phyloP scores from a whole-genome alignment of 2,329 filamentous ascomycete genomes.

The Rhynchosporium secalis region DNA sequence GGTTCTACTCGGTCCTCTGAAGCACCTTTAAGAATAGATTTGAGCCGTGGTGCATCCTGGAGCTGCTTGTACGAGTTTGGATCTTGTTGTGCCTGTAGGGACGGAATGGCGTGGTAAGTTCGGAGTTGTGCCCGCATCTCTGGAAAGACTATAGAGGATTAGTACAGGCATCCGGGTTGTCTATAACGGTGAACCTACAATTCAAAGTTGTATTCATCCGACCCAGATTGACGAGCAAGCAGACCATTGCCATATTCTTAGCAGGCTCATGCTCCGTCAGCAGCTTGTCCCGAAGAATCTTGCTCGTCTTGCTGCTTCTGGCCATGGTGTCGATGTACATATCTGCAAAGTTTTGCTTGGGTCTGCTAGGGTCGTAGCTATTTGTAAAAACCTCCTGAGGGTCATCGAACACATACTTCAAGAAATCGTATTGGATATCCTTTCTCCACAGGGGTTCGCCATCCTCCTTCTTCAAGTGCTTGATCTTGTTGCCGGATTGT shows the following conservation, averaged over 20 bases:
- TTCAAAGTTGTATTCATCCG: constrained; percentile 99
- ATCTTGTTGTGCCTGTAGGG: constrained; percentile 90
- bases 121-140: constrained; percentile 98
- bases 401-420: constrained; percentile 78
- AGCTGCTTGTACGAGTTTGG: constrained; percentile 96
- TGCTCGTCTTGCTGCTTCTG: constrained; percentile 97
- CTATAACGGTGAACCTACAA: constrained; percentile 57
- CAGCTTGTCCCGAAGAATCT: constrained; percentile 95
- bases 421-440: constrained; percentile 87
- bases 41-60: constrained; percentile 91
- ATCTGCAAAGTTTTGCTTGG: constrained; percentile 83
- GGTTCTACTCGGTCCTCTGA: constrained; percentile 90
- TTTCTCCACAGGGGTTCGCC: constrained; percentile 83
- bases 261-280: constrained; percentile 88
- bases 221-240: constrained; percentile 92
- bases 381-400: constrained; percentile 80
- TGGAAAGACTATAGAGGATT: constrained; percentile 74
- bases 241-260: constrained; percentile 99
- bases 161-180: constrained; percentile 23
- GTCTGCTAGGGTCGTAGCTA: constrained; percentile 68
- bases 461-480: constrained; percentile 85
- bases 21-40: constrained; percentile 95
- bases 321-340: constrained; percentile 99
- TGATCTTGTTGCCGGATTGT: constrained; percentile 59
- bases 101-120: constrained; percentile 97